Evolutionary conservation across 2,329 filamentous ascomycete genomes (phyloP).

Genomic region (Arthrinium puccinioides): DNA sequence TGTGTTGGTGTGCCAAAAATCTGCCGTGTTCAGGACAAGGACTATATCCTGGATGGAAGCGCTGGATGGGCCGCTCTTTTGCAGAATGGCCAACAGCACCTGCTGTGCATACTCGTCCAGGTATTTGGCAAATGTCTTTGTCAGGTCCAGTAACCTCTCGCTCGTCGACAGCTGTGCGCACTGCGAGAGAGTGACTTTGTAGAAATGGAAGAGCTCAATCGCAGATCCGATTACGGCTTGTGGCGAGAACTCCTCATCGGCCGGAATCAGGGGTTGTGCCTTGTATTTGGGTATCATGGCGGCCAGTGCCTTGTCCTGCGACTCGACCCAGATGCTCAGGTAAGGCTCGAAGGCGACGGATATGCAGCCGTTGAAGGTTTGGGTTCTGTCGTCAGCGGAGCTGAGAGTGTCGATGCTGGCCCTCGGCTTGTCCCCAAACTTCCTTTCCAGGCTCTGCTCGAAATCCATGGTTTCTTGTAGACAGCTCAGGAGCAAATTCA

Average conservation of each 20-base stretch:
- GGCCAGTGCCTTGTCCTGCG: conserved; percentile 83
- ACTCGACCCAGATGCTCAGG: conserved; percentile 93
- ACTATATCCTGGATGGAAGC: conserved; percentile 67
- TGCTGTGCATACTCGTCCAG: conserved; percentile 93
- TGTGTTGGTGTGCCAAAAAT: conserved; percentile 93
- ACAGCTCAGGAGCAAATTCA: conserved; percentile 81
- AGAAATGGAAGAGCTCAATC: conserved; percentile 95
- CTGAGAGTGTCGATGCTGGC: conserved; percentile 86
- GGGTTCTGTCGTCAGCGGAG: conserved; percentile 67
- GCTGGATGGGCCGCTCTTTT: conserved; percentile 44
- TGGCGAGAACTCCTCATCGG: conserved; percentile 86
- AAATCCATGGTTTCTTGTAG: conserved; percentile 96
- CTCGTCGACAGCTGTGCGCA: conserved; percentile 94
- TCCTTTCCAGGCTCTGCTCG: conserved; percentile 81
- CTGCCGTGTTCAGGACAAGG: conserved; percentile 88
- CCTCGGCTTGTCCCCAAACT: conserved; percentile 67
- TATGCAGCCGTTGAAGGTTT: conserved; percentile 81
- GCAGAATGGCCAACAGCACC: conserved; percentile 68
- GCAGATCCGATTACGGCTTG: conserved; percentile 89
- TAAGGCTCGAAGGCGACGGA: conserved; percentile 97
- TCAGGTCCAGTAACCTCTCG: conserved; percentile 76
- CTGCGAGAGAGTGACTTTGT: conserved; percentile 85
- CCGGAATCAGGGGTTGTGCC: conserved; percentile 66
- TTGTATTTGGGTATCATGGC: conserved; percentile 82
- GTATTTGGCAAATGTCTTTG: conserved; percentile 82